These are phyloP conservation scores for Mallotus japonicus DNA, from an alignment of 441 rosid genomes.

Conservation along the genomic window DNA sequence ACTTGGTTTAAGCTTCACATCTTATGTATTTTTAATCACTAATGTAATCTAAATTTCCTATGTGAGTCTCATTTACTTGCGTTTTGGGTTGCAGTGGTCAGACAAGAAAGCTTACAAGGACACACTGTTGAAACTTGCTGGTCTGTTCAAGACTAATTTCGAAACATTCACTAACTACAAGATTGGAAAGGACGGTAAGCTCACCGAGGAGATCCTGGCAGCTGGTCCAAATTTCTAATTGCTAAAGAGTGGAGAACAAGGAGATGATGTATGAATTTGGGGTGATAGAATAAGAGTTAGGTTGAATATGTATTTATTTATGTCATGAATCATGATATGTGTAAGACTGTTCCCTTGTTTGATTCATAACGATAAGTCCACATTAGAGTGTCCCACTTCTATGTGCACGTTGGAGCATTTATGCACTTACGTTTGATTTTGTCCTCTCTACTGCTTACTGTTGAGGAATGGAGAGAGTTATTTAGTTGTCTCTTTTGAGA, in stretches of 20 bases:
- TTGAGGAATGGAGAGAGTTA: too few species aligned
- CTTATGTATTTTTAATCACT: not conserved
- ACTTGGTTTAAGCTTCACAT: not conserved
- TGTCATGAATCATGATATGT: not conserved
- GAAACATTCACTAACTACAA: conserved; percentile 39
- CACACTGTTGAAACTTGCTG: conserved; percentile 48
- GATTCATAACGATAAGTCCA: not conserved
- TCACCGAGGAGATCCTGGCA: conserved; percentile 44
- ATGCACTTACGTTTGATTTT: too few species aligned
- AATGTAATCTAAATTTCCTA: too few species aligned
- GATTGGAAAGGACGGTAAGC: conserved; percentile 44
- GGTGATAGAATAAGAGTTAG: conserved; percentile 8
- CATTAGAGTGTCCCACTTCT: not conserved
- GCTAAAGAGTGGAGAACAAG: not conserved
- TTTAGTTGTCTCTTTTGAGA: too few species aligned
- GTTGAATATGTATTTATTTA: not conserved
- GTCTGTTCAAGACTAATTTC: conserved; percentile 50
- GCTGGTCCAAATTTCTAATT: conserved; percentile 44
- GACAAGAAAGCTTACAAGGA: conserved; percentile 48
- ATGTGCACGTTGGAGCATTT: not conserved
- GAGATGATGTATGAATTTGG: not conserved
- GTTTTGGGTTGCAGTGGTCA: conserved; percentile 47
- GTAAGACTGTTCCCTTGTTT: conserved; percentile 3
- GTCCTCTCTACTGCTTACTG: too few species aligned
- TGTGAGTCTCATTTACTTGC: conserved; percentile 3